Base-by-base conservation (phyloP, 345 rosid species). In the Linum lewisii region DNA sequence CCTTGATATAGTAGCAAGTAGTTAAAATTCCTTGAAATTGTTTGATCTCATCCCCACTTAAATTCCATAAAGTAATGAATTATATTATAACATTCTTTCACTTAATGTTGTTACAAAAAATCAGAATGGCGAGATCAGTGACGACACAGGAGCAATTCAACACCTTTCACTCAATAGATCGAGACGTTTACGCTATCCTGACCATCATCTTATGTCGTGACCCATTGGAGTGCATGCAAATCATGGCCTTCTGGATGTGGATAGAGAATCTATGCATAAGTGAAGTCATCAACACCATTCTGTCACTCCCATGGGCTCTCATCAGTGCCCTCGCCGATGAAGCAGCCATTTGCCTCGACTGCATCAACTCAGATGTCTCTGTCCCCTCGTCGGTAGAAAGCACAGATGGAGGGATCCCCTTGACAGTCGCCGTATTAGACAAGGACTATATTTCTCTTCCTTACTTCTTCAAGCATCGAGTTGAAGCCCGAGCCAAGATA, bases 241-340 rank as follows among this genome's bases (percentile, higher is more conserved):
- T 75, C 3, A 38, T 82, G 44, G 88, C 80, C 24, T 26, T 82
- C 1, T 81, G 75, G 77, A 53, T 82, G 2, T 80, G 88, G 92
- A 57, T 80, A 32, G 92, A 85, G 63, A 53, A 73, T 26, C 54
- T 51, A 3, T 79, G 84, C 19, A 70, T 53, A 29, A 37, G 4
- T 9, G 2, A 61, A 2, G 21, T 72, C 2, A 74, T 82, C 0
- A 19, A 60, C 44, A 78, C 72, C 21, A 72, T 75, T 25, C 20
- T 80, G 21, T 50, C 81, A 22, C 63, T 78, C 22, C 82, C 84
- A 24, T 6, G 5, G 6, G 15, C 54, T 6, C 9, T 82, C 14
- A 56, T 80, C 1, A 66, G 47, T 57, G 80, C 78, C 18, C 37
- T 85, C 1, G 81, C 81, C 1, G 79, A 78, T 15, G 85, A 84